Evolutionary conservation across 2,329 filamentous ascomycete species (phyloP), one percentile per base, ranked within the genome.

Genomic region (Blumeria hordei): DNA sequence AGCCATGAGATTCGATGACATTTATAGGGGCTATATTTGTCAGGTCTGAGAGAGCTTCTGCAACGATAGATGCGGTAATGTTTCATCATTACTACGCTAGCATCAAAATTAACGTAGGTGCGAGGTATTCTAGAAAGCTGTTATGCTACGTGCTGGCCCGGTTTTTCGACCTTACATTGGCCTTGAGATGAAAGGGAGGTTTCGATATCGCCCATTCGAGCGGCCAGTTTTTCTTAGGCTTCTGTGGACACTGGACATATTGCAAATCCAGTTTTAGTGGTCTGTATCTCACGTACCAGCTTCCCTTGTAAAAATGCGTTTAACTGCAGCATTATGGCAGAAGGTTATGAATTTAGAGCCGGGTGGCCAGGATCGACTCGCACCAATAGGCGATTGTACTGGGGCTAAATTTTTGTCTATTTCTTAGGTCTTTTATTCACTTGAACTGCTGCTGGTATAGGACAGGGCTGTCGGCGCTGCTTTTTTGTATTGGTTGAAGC

Each of bases 81-180:
- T 34, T 35, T 51, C 10, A 51, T n/a, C 36, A 34, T 28, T 34
- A 51, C 36, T 36, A 4, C 28, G 14, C 32, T 28, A 7, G 9
- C 49, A 28, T 51, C 32, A 34, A 35, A 51, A 28, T 34, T 34
- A 35, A 28, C n/a, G 49, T 51, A 51, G 36, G 49, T 28, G 21
- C 49, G 49, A 51, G 49, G 49, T 36, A 51, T 34, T 14, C 49
- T 28, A 51, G 49, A 51, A 18, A 51, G 49, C 32, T n/a, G 35
- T 6, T 28, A 51, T 35, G 49, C 49, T 51, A 28, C 14, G 32
- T 51, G 21, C 33, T 51, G 49, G 14, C 36, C 49, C 10, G 49
- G 21, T 3, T 36, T 51, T 34, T 51, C 49, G 32, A 51, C 49
- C 21, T 51, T 51, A 34, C 28, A 51, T 34, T 32, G 12, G 35